Conservation (phyloP, 73 alveolate species). For the Blepharisma japonicum region DNA sequence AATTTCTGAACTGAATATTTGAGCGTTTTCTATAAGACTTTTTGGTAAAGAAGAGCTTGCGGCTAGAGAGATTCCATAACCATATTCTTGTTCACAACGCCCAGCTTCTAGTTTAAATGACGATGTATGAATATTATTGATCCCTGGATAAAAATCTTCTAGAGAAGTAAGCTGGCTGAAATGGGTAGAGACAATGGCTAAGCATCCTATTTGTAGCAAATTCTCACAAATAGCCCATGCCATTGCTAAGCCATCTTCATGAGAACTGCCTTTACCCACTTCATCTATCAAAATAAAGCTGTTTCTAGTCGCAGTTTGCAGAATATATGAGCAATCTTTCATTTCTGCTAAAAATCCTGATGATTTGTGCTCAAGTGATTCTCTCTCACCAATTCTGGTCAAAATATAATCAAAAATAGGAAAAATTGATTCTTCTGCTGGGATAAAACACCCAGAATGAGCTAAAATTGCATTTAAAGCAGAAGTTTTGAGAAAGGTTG, state of each 20-base stretch:
- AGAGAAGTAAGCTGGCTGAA: constrained; percentile 91
- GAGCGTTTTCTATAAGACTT: constrained; percentile 10
- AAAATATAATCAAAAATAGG: constrained; percentile 85
- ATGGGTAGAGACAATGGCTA: constrained; percentile 73
- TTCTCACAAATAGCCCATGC: constrained; percentile 77
- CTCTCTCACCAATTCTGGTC: constrained; percentile 92
- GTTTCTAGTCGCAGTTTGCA: constrained; percentile 68
- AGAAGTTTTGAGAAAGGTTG: constrained; percentile 81
- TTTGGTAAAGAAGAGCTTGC: neutral
- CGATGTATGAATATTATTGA: constrained; percentile 53
- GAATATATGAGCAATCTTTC: constrained; percentile 86
- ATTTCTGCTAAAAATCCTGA: constrained; percentile 90
- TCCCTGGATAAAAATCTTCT: constrained; percentile 76
- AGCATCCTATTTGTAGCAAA: neutral
- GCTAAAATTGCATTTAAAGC: constrained; percentile 83
- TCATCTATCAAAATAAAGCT: constrained; percentile 94
- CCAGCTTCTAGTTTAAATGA: neutral
- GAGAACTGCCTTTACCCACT: constrained; percentile 95
- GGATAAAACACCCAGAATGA: constrained; percentile 91
- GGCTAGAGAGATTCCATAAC: constrained; percentile 25
- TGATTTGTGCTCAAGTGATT: constrained; percentile 79
- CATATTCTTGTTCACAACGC: neutral
- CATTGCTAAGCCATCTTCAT: constrained; percentile 91
- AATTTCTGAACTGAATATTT: neutral
- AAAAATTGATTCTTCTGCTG: constrained; percentile 74